Percentiles rank a stretch among this genome's conserved stretches.
These are phyloP conservation scores for Conticribra guillardii DNA, from an alignment of 108 stramenopile species.

Conservation along the genomic window DNA sequence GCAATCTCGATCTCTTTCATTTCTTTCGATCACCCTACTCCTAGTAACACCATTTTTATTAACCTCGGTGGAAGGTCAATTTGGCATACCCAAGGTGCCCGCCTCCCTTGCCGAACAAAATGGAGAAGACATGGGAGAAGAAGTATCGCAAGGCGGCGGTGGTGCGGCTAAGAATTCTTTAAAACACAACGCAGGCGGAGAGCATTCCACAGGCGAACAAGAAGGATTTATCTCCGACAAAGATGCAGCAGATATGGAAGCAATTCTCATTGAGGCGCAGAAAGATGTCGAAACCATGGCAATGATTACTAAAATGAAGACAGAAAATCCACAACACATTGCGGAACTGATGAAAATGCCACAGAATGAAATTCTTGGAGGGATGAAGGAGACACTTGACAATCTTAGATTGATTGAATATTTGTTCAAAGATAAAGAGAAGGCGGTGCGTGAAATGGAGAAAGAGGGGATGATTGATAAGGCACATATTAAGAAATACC, in stretches of 20 bases:
- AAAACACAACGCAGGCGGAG: constrained; percentile 4
- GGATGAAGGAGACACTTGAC: constrained; percentile 59
- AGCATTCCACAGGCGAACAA: neutral
- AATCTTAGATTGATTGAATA: constrained; percentile 64
- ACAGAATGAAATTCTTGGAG: constrained; percentile 51
- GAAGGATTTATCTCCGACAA: constrained; percentile 42
- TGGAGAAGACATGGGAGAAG: constrained; percentile 4
- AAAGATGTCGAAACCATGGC: constrained; percentile 60
- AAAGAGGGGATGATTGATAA: constrained; percentile 73
- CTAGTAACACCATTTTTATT: constrained; percentile 8
- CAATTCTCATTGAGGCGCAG: constrained; percentile 51
- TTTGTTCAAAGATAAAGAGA: constrained; percentile 63
- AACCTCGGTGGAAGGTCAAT: constrained; percentile 22
- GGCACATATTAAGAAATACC: constrained; percentile 59
- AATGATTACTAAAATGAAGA: constrained; percentile 58
- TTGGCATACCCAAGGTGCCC: constrained; percentile 36
- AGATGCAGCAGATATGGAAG: constrained; percentile 65
- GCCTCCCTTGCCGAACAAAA: constrained; percentile 23
- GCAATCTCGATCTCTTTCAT: too few relatives aligned
- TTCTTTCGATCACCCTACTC: too few relatives aligned
- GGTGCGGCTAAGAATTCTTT: too few relatives aligned
- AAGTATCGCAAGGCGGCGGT: too few relatives aligned
- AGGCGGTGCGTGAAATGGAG: constrained; percentile 63
- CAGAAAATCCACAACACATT: constrained; percentile 32
- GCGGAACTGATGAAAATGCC: constrained; percentile 40